A percentile compares a stretch with the other conserved stretches of the same genome.
Conservation (phyloP, 129 eudicot genomes). For the Flaveria brownii region DNA sequence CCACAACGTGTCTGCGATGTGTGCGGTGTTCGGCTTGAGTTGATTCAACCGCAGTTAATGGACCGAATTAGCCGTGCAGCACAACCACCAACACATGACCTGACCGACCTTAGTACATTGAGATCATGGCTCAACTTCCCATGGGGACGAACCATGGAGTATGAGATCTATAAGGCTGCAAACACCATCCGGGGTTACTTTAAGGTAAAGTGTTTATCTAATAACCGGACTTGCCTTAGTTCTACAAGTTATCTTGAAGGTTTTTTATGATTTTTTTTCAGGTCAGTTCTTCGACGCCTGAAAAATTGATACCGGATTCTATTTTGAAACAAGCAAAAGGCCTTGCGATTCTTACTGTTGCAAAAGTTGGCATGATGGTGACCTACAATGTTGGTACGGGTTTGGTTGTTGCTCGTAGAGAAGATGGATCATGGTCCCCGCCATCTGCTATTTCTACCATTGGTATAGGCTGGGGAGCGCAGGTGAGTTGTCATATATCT, state of each 20-base stretch:
- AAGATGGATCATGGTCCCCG: conserved; percentile 63
- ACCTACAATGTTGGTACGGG: conserved; percentile 65
- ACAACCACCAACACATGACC: conserved; percentile 52
- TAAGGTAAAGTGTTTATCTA: conserved; percentile 39
- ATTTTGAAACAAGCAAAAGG: conserved; percentile 62
- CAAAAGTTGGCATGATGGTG: conserved; percentile 52
- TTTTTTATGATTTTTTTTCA: conserved; percentile 15
- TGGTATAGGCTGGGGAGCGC: conserved; percentile 80
- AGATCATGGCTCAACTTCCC: conserved; percentile 65
- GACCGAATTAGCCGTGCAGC: conserved; percentile 60
- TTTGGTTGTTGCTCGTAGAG: conserved; percentile 59
- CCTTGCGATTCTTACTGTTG: conserved; percentile 65
- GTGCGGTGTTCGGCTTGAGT: conserved; percentile 54
- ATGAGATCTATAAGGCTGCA: conserved; percentile 61
- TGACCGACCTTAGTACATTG: conserved; percentile 56
- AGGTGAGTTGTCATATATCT: conserved; percentile 39
- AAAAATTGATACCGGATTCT: conserved; percentile 56
- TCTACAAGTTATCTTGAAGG: conserved; percentile 3
- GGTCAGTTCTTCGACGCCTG: conserved; percentile 54
- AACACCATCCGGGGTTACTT: conserved; percentile 53
- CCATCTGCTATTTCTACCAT: conserved; percentile 70
- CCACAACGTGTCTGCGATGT: conserved; percentile 68
- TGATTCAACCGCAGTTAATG: conserved; percentile 51
- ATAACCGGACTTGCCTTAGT: not conserved
- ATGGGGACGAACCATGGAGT: conserved; percentile 64